A percentile compares a stretch with the other conserved stretches of the same genome.
These are phyloP conservation scores for Perkinsus chesapeaki DNA, from an alignment of 169 alveolate genomes.

Conservation along the genomic window DNA sequence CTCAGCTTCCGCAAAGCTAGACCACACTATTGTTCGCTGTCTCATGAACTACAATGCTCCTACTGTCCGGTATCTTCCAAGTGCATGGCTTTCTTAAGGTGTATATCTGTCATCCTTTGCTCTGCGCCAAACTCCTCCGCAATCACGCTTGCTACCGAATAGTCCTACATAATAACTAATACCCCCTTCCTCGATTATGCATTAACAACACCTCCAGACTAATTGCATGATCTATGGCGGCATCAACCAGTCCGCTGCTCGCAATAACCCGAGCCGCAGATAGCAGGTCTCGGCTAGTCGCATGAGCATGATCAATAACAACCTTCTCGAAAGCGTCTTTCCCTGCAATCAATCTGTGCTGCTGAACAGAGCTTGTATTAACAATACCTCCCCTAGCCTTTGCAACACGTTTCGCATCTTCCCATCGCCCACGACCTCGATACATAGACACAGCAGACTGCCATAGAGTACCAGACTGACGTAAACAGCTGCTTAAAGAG, in stretches of 20 bases:
- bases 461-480: slow-evolving; percentile 67
- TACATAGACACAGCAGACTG: slow-evolving; percentile 80
- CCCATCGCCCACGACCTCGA: slow-evolving; percentile 73
- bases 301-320: slow-evolving; percentile 74
- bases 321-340: slow-evolving; percentile 75
- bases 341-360: background rate
- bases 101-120: slow-evolving; percentile 76
- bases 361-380: background rate
- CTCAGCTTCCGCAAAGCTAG: slow-evolving; percentile 70
- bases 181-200: background rate
- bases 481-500: background rate
- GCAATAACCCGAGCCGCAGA: slow-evolving; percentile 47
- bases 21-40: background rate
- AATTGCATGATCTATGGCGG: background rate
- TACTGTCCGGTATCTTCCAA: slow-evolving; percentile 71
- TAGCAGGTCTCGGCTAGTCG: slow-evolving; percentile 46
- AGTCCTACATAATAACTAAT: background rate
- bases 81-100: slow-evolving; percentile 68
- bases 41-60: background rate
- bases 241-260: background rate
- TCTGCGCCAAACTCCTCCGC: slow-evolving; percentile 53
- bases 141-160: background rate
- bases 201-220: background rate
- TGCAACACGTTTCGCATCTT: slow-evolving; percentile 83
- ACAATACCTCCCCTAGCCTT: slow-evolving; percentile 68